Percentiles rank a stretch among this genome's conserved stretches.
These are phyloP conservation scores for Gonium pectorale DNA, from an alignment of 139 green algal species.

Conservation along the genomic window DNA sequence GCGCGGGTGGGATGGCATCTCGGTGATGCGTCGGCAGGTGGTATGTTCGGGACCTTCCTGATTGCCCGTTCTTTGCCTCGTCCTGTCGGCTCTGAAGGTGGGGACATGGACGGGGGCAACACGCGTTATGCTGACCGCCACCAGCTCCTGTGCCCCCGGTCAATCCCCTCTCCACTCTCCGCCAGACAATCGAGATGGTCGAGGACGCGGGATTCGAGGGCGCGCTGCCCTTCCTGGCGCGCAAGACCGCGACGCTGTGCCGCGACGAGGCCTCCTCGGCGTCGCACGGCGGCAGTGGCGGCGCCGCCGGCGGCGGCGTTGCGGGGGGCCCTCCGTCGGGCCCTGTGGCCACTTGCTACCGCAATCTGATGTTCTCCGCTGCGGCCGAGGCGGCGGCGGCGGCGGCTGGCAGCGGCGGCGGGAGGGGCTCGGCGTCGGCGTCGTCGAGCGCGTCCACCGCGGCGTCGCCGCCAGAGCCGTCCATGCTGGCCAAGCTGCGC, in stretches of 20 bases:
- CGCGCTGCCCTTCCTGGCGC: conserved; percentile 14
- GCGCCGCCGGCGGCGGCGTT: background rate
- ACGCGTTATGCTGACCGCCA: too few species aligned
- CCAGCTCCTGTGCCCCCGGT: background rate
- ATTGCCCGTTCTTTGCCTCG: too few species aligned
- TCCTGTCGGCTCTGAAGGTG: too few species aligned
- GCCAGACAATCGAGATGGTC: conserved; percentile 2
- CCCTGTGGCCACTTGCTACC: too few species aligned
- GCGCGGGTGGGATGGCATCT: too few species aligned
- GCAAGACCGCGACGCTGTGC: conserved; percentile 22
- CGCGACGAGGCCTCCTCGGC: background rate
- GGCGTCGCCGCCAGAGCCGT: background rate
- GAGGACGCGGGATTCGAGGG: conserved; percentile 32
- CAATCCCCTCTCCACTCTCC: background rate
- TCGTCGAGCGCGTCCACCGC: background rate
- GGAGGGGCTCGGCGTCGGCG: background rate
- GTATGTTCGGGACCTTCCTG: too few species aligned
- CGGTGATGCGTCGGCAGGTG: too few species aligned
- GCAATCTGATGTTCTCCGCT: background rate
- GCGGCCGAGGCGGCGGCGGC: background rate
- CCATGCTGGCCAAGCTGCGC: background rate
- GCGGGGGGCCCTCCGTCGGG: too few species aligned
- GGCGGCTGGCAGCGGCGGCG: background rate
- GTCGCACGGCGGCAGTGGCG: background rate
- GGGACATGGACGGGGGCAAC: too few species aligned